Conservation (phyloP, 164 flowering plant species). For the Kingdonia uniflora region DNA sequence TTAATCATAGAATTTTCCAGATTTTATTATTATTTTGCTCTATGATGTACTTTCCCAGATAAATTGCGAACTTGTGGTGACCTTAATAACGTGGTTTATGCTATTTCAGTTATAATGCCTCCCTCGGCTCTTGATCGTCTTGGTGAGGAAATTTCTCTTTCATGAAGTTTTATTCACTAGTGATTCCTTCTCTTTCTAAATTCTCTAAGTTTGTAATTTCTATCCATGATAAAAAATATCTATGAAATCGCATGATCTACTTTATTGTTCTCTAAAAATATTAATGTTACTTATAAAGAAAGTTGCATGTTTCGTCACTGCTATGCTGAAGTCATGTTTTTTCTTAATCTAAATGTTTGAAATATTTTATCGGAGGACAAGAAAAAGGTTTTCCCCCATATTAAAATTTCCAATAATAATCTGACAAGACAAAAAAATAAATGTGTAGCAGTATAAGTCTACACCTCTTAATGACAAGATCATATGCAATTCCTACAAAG, state of each 20-base stretch:
- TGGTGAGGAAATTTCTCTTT: conserved; percentile 31
- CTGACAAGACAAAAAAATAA: too few relatives aligned
- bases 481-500: too few relatives aligned
- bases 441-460: too few relatives aligned
- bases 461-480: too few relatives aligned
- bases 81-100: conserved; percentile 6
- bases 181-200: neutral
- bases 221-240: too few relatives aligned
- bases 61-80: neutral
- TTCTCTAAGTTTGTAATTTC: neutral
- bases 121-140: conserved; percentile 78
- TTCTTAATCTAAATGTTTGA: too few relatives aligned
- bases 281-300: too few relatives aligned
- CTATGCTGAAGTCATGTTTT: neutral
- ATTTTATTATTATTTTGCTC: neutral
- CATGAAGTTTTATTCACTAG: neutral
- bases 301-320: too few relatives aligned
- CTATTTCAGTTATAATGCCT: conserved; percentile 39
- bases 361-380: too few relatives aligned
- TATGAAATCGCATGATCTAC: too few relatives aligned
- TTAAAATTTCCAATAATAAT: too few relatives aligned
- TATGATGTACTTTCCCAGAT: neutral
- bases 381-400: too few relatives aligned
- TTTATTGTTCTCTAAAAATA: neutral
- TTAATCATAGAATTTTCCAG: conserved; percentile 3